A percentile compares a stretch with the other conserved stretches of the same genome.
Evolutionary conservation across 2,329 filamentous ascomycete genomes (phyloP).

Genomic region (Cadophora sp.): DNA sequence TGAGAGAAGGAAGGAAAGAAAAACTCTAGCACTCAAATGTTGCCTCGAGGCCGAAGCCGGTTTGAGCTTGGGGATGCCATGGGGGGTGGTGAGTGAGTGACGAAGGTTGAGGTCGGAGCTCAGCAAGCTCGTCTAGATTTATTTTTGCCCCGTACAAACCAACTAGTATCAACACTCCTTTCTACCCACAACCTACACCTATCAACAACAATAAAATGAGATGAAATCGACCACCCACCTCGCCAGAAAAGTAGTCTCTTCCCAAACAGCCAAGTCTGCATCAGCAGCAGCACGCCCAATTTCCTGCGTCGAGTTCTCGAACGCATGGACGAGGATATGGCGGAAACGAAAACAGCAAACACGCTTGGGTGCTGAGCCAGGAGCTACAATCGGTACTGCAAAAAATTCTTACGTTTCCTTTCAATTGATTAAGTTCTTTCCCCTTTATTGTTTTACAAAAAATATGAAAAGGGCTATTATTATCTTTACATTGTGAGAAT

Average conservation of each 20-base stretch:
- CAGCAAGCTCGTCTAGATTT: conserved; percentile 26
- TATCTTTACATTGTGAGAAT: not conserved
- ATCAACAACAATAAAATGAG: conserved; percentile 49
- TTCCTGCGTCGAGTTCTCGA: conserved; percentile 31
- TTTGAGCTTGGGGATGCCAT: conserved; percentile 31
- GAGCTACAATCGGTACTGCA: conserved; percentile 25
- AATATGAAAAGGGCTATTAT: not conserved
- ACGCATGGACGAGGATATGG: conserved; percentile 22
- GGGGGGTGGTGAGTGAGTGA: conserved; percentile 22
- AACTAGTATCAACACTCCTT: not conserved
- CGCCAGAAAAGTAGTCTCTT: not conserved
- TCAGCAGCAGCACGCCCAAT: conserved; percentile 27
- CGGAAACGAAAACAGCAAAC: not conserved
- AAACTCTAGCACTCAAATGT: not conserved
- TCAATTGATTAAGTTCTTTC: not conserved
- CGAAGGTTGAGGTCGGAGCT: conserved; percentile 17
- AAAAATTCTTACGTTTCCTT: no score
- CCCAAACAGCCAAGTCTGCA: conserved; percentile 8
- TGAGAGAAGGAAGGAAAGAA: no score
- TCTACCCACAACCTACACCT: not conserved
- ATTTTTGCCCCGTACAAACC: conserved; percentile 15
- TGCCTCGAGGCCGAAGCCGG: conserved; percentile 36
- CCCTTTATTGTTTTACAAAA: no score
- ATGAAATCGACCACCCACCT: conserved; percentile 38
- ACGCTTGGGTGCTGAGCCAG: not conserved